A percentile compares a stretch with the other conserved stretches of the same genome.
These are phyloP conservation scores for Neocucurbitaria cava DNA, from an alignment of 2,329 filamentous ascomycete genomes.

Conservation along the genomic window DNA sequence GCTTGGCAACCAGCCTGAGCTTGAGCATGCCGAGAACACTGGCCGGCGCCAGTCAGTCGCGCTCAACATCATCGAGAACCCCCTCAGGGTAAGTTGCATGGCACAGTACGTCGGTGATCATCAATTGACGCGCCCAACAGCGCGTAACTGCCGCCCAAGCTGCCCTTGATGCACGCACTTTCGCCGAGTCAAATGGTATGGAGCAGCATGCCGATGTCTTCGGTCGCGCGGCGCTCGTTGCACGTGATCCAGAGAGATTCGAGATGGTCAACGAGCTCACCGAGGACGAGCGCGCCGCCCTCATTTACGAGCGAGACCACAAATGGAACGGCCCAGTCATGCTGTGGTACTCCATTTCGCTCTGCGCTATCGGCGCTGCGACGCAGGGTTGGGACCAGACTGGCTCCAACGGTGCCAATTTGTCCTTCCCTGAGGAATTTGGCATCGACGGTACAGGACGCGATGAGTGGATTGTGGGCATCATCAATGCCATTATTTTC, in stretches of 20 bases:
- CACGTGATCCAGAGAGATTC: slow-evolving; percentile 70
- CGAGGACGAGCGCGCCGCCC: slow-evolving; percentile 64
- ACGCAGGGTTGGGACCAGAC: slow-evolving; percentile 73
- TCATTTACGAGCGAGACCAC: slow-evolving; percentile 69
- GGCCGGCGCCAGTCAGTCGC: slow-evolving; percentile 52
- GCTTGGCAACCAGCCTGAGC: background rate
- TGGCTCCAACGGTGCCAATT: slow-evolving; percentile 61
- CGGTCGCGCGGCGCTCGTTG: slow-evolving; percentile 74
- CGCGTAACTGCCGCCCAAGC: slow-evolving; percentile 60
- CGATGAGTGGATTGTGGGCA: slow-evolving; percentile 41
- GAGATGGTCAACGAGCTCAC: slow-evolving; percentile 68
- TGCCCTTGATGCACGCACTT: slow-evolving; percentile 64
- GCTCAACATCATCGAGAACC: slow-evolving; percentile 57
- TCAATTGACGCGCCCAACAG: slow-evolving; percentile 24
- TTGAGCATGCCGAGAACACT: background rate
- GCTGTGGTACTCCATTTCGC: slow-evolving; percentile 71
- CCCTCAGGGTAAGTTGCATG: slow-evolving; percentile 49
- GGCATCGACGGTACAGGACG: slow-evolving; percentile 48
- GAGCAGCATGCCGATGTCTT: slow-evolving; percentile 65
- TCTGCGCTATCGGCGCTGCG: slow-evolving; percentile 74
- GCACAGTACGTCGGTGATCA: slow-evolving; percentile 27
- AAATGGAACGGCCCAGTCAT: slow-evolving; percentile 66
- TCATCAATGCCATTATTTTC: slow-evolving; percentile 49
- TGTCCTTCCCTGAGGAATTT: slow-evolving; percentile 66
- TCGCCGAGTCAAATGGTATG: slow-evolving; percentile 66